phyloP scores from a whole-genome alignment of 768 basidiomycete genomes.

The Cyathus striatus region DNA sequence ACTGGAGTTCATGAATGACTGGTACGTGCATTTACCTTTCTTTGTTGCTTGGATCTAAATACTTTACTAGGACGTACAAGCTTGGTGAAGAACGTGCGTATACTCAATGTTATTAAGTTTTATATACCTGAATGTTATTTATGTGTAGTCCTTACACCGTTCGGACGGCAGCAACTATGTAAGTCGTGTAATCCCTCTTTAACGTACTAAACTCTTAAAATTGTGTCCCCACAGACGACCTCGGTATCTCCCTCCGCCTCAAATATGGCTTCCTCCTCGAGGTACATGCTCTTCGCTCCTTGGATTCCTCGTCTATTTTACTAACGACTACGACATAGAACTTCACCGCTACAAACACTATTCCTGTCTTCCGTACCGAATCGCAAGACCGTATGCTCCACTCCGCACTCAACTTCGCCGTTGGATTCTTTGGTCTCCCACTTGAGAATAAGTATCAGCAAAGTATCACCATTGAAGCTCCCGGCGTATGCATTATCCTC shows the following conservation, averaged over 20 bases:
- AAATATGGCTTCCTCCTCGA: slow-evolving; percentile 78
- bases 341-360: slow-evolving; percentile 51
- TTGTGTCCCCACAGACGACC: slow-evolving; percentile 39
- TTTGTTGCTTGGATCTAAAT: slow-evolving; percentile 1
- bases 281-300: slow-evolving; percentile 19
- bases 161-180: slow-evolving; percentile 86
- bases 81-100: slow-evolving; percentile 77
- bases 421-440: slow-evolving; percentile 77
- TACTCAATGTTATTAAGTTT: not conserved
- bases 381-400: slow-evolving; percentile 73
- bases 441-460: slow-evolving; percentile 71
- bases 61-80: slow-evolving; percentile 78
- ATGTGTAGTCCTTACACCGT: slow-evolving; percentile 72
- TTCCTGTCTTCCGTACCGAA: slow-evolving; percentile 79
- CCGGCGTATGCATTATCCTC: slow-evolving; percentile 35
- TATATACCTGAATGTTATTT: slow-evolving; percentile 10
- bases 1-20: slow-evolving; percentile 75
- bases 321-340: slow-evolving; percentile 26
- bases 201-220: not conserved
- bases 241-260: slow-evolving; percentile 67
- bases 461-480: slow-evolving; percentile 66
- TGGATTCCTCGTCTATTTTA: not conserved
- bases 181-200: slow-evolving; percentile 15
- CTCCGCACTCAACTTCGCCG: slow-evolving; percentile 61
- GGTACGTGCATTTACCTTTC: slow-evolving; percentile 40